Evolutionary conservation across 164 flowering plant genomes (phyloP).

Genomic region (Brasenia schreberi): DNA sequence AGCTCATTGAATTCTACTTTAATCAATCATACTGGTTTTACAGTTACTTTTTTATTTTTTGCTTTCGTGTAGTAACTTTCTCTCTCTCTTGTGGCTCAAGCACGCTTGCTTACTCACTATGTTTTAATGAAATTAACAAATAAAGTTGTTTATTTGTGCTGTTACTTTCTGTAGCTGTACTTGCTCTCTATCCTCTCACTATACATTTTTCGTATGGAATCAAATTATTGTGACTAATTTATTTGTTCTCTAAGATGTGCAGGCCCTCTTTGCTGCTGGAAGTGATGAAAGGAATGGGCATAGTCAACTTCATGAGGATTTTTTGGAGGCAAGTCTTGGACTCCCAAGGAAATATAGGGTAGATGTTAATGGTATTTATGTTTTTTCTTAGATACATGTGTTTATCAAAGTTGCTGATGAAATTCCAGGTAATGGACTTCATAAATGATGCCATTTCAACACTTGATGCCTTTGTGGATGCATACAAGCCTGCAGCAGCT

Average conservation of each 20-base stretch:
- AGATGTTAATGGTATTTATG: not conserved
- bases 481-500: slow-evolving; percentile 70
- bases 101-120: no score
- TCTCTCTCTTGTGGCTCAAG: no score
- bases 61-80: no score
- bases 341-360: not conserved
- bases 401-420: slow-evolving; percentile 2
- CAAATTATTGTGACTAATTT: not conserved
- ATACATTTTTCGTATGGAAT: no score
- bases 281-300: slow-evolving; percentile 26
- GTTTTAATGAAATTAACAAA: no score
- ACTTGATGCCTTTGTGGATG: slow-evolving; percentile 62
- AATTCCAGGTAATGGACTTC: slow-evolving; percentile 82
- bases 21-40: no score
- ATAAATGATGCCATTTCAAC: slow-evolving; percentile 80
- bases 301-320: slow-evolving; percentile 38
- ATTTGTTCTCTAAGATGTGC: slow-evolving; percentile 3
- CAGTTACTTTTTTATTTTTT: no score
- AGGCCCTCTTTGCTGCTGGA: slow-evolving; percentile 55
- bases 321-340: slow-evolving; percentile 51
- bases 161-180: no score
- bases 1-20: no score
- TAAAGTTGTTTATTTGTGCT: no score
- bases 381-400: not conserved
- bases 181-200: no score